Percentiles rank a stretch among this genome's conserved stretches.
Evolutionary conservation across 768 basidiomycete species (phyloP).

Genomic region (Leccinum subgranulosum): DNA sequence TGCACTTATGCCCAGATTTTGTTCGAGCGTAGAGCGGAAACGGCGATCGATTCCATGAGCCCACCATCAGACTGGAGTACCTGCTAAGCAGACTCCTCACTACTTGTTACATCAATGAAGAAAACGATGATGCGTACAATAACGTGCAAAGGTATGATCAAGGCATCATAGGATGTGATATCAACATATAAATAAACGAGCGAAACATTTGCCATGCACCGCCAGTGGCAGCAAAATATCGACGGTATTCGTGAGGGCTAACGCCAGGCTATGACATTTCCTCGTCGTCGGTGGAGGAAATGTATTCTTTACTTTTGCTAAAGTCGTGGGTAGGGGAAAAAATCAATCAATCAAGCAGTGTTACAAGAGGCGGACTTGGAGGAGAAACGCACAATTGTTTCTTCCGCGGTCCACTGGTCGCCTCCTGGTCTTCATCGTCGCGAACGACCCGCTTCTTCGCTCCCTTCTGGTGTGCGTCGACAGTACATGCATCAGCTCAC

Average conservation of each 20-base stretch:
- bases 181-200: neutral
- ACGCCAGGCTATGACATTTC: conserved; percentile 36
- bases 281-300: conserved; percentile 86
- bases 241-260: neutral
- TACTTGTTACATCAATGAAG: neutral
- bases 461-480: conserved; percentile 31
- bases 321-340: neutral
- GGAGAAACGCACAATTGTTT: conserved; percentile 64
- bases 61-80: no score
- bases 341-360: neutral
- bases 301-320: conserved; percentile 87
- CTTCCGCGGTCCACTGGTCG: conserved; percentile 59
- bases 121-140: neutral
- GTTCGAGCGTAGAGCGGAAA: no score
- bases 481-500: neutral
- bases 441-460: conserved; percentile 74
- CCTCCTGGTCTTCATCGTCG: conserved; percentile 79
- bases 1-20: conserved; percentile 8
- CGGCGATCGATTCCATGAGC: no score
- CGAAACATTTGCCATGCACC: neutral
- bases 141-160: neutral
- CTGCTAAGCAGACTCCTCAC: no score
- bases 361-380: neutral
- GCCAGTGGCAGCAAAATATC: neutral
- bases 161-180: neutral